phyloP scores from a whole-genome alignment of 331 rosid genomes.

The Quercus phellos region DNA sequence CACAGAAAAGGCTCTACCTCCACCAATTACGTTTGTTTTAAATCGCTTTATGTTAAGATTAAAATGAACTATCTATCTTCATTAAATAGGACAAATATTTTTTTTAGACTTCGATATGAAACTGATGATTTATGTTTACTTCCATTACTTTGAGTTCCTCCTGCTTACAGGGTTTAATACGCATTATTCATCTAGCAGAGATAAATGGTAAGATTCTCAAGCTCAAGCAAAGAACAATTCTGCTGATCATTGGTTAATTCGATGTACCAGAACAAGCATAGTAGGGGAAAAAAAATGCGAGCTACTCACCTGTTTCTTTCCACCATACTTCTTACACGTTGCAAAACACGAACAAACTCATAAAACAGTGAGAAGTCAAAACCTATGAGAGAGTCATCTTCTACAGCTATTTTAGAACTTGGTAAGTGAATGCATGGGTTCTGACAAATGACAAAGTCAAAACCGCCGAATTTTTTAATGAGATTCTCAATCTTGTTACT shows the following conservation, averaged over 20 bases:
- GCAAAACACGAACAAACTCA: conserved; percentile 81
- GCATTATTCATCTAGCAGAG: not conserved
- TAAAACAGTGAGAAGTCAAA: conserved; percentile 60
- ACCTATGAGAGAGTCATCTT: conserved; percentile 27
- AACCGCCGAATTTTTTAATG: conserved; percentile 46
- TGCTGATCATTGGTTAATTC: not conserved
- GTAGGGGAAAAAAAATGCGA: conserved; percentile 6
- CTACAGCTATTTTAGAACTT: conserved; percentile 20
- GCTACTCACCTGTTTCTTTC: conserved; percentile 40
- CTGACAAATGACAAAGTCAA: conserved; percentile 75
- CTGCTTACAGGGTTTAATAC: not conserved
- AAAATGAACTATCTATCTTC: not conserved
- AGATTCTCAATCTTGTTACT: conserved; percentile 50
- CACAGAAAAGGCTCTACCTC: not conserved
- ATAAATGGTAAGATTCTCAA: not conserved
- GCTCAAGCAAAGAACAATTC: not conserved
- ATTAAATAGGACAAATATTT: not conserved
- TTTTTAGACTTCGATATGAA: not conserved
- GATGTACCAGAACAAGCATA: not conserved
- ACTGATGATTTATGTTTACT: too few species aligned
- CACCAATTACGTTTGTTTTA: not conserved
- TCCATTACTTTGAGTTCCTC: too few species aligned
- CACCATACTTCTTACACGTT: conserved; percentile 52
- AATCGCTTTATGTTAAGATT: not conserved
- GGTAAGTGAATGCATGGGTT: conserved; percentile 40